Evolutionary conservation across 208 protist species (phyloP), one percentile per base, ranked within the genome.

Genomic region (Spongospora subterranea): DNA sequence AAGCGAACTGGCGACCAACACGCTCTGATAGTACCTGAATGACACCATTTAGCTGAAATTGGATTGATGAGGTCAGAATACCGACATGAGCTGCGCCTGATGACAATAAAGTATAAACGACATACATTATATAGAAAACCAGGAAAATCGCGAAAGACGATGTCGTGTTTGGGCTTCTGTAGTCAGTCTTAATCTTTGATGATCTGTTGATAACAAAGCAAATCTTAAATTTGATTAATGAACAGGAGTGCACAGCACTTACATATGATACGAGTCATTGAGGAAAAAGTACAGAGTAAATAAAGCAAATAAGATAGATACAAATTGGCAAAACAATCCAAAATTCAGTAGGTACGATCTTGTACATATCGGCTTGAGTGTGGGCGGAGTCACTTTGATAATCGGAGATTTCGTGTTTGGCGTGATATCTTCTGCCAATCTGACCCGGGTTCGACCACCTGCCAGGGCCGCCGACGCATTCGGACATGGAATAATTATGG

Each of bases 21-120:
- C 40, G n/a, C 71, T 82, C 71, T 6, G 71, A 82, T n/a, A 82
- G 71, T 13, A 82, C 71, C 35, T 82, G 71, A 60, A 29, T 29
- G 13, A 6, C 50, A 60, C 50, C 50, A 60, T 60, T 24, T 29
- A 60, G 6, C 50, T 6, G 13, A 60, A 60, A 29, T 24, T 60
- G 13, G 50, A 24, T 24, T 60, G 50, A 24, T 24, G 50, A 60
- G 6, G 6, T 24, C 50, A 24, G 13, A 6, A 60, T 29, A 60
- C 50, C 50, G 6, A 60, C 50, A 60, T 60, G 50, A 24, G 50
- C 50, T 24, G 50, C 24, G 50, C 50, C 24, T 6, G 50, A 60
- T 60, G 13, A 6, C 50, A 60, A 24, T 24, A 60, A 24, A 6
- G 50, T 24, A 60, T 60, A 24, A 6, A 60, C 13, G 24, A 60